Base-by-base conservation (phyloP, 371 early-diverging fungal genomes). In the Mucor racemosus region DNA sequence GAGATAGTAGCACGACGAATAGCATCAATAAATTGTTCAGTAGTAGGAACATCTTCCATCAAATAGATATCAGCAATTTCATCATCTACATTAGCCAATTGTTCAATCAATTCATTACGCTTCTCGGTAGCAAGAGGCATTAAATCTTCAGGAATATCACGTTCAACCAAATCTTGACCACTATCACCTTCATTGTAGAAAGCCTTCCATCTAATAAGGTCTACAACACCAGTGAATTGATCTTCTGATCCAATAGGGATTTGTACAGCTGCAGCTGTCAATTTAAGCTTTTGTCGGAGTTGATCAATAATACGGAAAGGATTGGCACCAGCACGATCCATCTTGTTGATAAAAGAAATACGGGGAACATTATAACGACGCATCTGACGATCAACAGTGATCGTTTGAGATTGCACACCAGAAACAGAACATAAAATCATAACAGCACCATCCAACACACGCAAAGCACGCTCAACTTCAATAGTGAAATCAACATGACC, bases 311-410 rank as follows among this genome's bases (percentile, higher is more conserved):
- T 93, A 71, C 95, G 90, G 82, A 84, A 88, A 0, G 98, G 97
- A 72, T 98, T 97, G 14, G 98, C 94, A 68, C 98, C 98, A 57
- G 95, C 92, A 76, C 93, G 88, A 80, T 95, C 95, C 92, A 94
- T 90, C 85, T 94, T 95, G 88, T 94, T 95, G 71, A 96, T 90
- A 65, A 95, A 94, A 57, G 90, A 90, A 65, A 93, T 90, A 70
- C 96, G 88, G 11, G 95, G 95, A 41, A 95, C 92, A 68, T 88
- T 87, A 76, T 95, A 94, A 64, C 94, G 89, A 81, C 91, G 91
- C 95, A 94, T 94, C 75, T 95, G 95, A 68, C 94, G 91, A 79
- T 97, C 97, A 31, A 99, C 98, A 10, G 98, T 99, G 66, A 96
- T 96, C 21, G 98, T 98, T 86, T 99, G 98, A 68, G 88, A 86